Base-by-base conservation (phyloP, 228 moss, liverwort and hornwort genomes). In the Sphagnum fallax region DNA sequence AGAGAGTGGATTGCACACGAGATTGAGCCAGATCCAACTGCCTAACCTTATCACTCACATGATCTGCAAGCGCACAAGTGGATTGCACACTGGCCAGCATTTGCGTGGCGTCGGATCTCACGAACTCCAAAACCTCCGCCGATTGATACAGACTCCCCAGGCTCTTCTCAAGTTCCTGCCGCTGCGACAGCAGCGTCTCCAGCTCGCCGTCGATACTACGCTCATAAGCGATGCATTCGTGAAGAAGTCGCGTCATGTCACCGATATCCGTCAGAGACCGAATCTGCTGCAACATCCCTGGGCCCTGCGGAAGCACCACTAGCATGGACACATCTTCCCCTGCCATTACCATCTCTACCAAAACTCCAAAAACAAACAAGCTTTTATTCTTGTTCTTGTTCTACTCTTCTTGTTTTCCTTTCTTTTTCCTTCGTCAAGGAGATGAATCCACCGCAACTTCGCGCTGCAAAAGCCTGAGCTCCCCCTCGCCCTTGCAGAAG, bases 11-110 rank as follows among this genome's bases (percentile, higher is more conserved):
- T 70, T 84, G 87, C 66, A 97, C 97, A 4, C 93, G 86, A 47
- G 93, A 97, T 77, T 97, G 93, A 47, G 96, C 92, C 71, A 93
- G 83, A 78, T 97, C 96, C 62, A 97, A 84, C 82, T 97, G 91
- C 64, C 96, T 72, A 6, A 97, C 96, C 70, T 97, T 93, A 18
- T 88, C 93, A 59, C 93, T 93, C 60, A 97, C 96, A 73, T 93
- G 91, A 74, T 97, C 96, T 69, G 93, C 96, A 32, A 93, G 82
- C 32, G 89, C 93, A 64, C 91, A 92, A 53, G 91, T 96, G 15
- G 89, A 86, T 53, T 81, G 80, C 48, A 92, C 96, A 65, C 91
- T 93, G 18, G 84, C 81, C 65, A 89, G 70, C 93, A 93, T 96
- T 81, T 88, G 88, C 60, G 89, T 87, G 64, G 96, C 83, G 74